Conservation (phyloP, 371 early-diverging fungal genomes). For the Mucor racemosus region DNA sequence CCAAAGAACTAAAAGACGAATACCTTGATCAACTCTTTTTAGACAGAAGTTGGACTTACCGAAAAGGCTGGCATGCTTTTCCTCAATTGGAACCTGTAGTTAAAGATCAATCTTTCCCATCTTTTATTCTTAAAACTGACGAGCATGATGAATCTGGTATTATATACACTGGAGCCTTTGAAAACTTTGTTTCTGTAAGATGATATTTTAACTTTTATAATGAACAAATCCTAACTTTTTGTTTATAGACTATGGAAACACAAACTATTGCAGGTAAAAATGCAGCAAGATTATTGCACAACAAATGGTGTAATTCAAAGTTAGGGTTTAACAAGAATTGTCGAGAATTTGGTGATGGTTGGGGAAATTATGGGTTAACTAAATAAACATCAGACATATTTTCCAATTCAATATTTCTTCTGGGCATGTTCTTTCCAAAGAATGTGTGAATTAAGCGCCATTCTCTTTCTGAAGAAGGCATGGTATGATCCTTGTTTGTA, state of each 20-base stretch:
- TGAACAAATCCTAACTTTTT: background rate
- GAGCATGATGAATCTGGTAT: slow-evolving; percentile 46
- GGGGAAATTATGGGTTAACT: slow-evolving; percentile 45
- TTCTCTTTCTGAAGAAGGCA: slow-evolving; percentile 56
- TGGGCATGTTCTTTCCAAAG: slow-evolving; percentile 55
- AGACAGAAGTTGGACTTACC: slow-evolving; percentile 58
- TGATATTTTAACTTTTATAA: background rate
- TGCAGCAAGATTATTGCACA: slow-evolving; percentile 53
- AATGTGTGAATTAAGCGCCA: slow-evolving; percentile 63
- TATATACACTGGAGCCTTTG: slow-evolving; percentile 64
- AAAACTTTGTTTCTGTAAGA: slow-evolving; percentile 64
- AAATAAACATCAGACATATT: slow-evolving; percentile 60
- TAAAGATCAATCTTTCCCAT: slow-evolving; percentile 20
- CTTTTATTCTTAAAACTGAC: slow-evolving; percentile 31
- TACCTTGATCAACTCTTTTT: slow-evolving; percentile 52
- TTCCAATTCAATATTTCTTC: slow-evolving; percentile 51
- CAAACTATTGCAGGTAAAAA: slow-evolving; percentile 65
- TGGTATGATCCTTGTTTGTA: slow-evolving; percentile 52
- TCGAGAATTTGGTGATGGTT: slow-evolving; percentile 48
- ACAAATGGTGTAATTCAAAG: slow-evolving; percentile 46
- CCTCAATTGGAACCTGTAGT: slow-evolving; percentile 56
- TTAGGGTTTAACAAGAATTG: slow-evolving; percentile 16
- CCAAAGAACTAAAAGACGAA: slow-evolving; percentile 36
- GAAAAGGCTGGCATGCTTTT: slow-evolving; percentile 72
- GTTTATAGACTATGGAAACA: slow-evolving; percentile 69